Percentiles rank a stretch among this genome's conserved stretches.
Evolutionary conservation across 2,329 filamentous ascomycete genomes (phyloP).

Genomic region (Neobulgaria alba): DNA sequence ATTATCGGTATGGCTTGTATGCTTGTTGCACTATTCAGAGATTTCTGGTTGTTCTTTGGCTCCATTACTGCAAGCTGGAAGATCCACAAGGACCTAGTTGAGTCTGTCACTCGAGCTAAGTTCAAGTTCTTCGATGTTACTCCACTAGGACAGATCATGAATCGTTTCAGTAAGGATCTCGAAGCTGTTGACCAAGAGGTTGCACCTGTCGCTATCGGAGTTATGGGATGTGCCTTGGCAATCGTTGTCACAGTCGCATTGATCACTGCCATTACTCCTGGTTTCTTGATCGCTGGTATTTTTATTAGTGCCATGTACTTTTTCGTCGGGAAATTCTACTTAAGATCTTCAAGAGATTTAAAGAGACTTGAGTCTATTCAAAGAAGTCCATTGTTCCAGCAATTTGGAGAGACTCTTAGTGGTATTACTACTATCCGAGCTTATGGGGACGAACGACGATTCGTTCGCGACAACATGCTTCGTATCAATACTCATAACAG

Average conservation of each 20-base stretch:
- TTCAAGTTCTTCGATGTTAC: constrained; percentile 98
- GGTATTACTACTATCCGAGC: constrained; percentile 96
- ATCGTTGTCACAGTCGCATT: constrained; percentile 79
- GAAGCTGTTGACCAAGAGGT: constrained; percentile 95
- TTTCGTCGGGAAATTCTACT: constrained; percentile 77
- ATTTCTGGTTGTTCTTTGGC: constrained; percentile 85
- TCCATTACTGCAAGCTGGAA: constrained; percentile 81
- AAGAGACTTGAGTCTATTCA: constrained; percentile 93
- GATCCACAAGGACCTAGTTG: constrained; percentile 72
- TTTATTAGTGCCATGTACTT: constrained; percentile 82
- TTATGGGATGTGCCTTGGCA: constrained; percentile 54
- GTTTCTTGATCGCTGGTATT: constrained; percentile 76
- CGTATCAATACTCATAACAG: constrained; percentile 87
- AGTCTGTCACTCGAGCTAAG: constrained; percentile 74
- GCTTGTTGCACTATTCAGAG: constrained; percentile 70
- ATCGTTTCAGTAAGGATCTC: constrained; percentile 95
- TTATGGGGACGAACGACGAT: constrained; percentile 87
- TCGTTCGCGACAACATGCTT: constrained; percentile 81
- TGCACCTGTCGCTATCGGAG: constrained; percentile 76
- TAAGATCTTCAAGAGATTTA: constrained; percentile 85
- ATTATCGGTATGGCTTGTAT: constrained; percentile 71
- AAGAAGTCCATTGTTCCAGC: constrained; percentile 90
- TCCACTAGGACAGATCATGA: constrained; percentile 92
- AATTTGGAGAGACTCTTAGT: constrained; percentile 90
- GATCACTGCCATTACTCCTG: constrained; percentile 82